These are phyloP conservation scores for Magnolia sinica DNA, from an alignment of 164 flowering plant genomes.

Conservation along the genomic window DNA sequence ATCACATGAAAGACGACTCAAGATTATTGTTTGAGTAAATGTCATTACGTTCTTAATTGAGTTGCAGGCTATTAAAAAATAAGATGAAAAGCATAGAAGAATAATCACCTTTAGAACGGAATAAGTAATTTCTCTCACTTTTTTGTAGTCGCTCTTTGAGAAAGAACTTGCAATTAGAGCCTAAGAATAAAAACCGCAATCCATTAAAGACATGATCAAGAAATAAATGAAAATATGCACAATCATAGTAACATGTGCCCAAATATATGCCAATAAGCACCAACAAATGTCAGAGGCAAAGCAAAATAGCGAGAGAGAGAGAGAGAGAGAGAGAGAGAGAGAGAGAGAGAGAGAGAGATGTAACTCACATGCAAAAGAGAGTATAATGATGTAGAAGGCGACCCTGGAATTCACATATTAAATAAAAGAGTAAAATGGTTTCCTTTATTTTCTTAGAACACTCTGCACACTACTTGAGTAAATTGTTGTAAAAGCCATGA, in stretches of 20 bases:
- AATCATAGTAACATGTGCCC: background rate
- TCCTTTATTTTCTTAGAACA: too few relatives aligned
- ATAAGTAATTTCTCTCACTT: conserved; percentile 55
- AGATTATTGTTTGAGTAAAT: too few relatives aligned
- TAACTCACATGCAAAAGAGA: too few relatives aligned
- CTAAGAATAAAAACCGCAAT: conserved; percentile 27
- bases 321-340: too few relatives aligned
- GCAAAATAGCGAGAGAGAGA: background rate
- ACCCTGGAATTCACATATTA: too few relatives aligned
- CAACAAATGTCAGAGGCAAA: background rate
- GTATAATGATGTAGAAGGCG: too few relatives aligned
- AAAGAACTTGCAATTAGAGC: conserved; percentile 75
- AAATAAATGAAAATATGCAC: background rate
- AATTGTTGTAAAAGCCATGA: too few relatives aligned
- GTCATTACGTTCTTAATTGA: background rate
- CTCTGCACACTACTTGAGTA: too few relatives aligned
- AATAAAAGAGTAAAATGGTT: too few relatives aligned
- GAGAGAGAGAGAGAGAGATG: too few relatives aligned
- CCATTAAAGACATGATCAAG: background rate
- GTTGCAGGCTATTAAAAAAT: background rate
- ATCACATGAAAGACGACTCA: too few relatives aligned
- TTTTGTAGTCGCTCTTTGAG: conserved; percentile 63
- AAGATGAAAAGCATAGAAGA: background rate
- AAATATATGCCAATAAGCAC: background rate
- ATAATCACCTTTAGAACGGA: conserved; percentile 62